Base-by-base conservation (phyloP, 2,329 filamentous ascomycete species). In the Knoxdaviesia capensis region DNA sequence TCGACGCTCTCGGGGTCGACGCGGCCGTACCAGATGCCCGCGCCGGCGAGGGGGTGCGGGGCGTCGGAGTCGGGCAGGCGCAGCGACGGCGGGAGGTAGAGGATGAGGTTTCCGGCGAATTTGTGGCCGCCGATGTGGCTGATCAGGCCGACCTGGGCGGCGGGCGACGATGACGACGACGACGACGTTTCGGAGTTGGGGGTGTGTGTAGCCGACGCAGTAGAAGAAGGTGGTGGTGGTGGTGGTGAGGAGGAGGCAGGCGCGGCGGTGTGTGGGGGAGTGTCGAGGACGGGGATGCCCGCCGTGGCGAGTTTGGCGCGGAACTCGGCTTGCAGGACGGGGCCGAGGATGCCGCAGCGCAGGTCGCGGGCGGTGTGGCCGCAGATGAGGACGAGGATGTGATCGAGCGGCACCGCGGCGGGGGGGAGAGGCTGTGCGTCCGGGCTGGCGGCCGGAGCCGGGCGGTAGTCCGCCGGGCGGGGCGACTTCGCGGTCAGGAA, bases 81-180 rank as follows among this genome's bases (percentile, higher is more conserved):
- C 47, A 63, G 45, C 0, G 52, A 53, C 0, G 76, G 78, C 5
- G 84, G 83, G 5, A 90, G 55, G 52, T 90, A 90, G 1, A 90
- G 59, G 39, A 90, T 85, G 34, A 88, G 71, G 55, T 92, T 92
- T 1, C 84, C 84, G 0, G 84, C 84, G 54, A 79, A 88, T 55
- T 86, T 87, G 58, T 92, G 84, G 0, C 84, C 84, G 1, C 83
- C 82, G 42, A 92, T 77, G 51, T 92, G 84, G 46, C 77, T 84
- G 43, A 87, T 80, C 43, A 79, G 52, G 0, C 73, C 83, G 0
- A 87, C 69, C 39, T 76, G 62, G 2, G 75, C 80, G 1, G 66
- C 61, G 6, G 45, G 49, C 48, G 46, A 48, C 10, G 39, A 40
- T 31, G 36, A 8, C 5, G 33, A 6, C 10, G 8, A 2, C 7